Evolutionary conservation across 495 filamentous ascomycete genomes (phyloP).

Genomic region (Penicillium bialowiezense): DNA sequence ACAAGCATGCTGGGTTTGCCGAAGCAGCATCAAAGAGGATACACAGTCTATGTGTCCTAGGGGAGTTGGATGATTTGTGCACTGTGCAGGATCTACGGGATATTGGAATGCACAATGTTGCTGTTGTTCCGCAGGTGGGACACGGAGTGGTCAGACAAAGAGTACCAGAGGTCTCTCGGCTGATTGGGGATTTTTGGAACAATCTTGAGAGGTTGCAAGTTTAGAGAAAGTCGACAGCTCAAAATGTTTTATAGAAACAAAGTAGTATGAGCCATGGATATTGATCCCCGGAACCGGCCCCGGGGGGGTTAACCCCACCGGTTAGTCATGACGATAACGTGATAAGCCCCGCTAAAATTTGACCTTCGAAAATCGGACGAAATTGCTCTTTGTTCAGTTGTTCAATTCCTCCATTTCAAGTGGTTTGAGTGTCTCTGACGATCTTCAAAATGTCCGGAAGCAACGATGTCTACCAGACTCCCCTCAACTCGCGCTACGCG

Average conservation of each 20-base stretch:
- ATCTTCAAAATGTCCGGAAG: conserved; percentile 50
- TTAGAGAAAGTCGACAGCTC: no score
- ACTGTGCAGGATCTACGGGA: conserved; percentile 26
- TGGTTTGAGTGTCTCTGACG: conserved; percentile 7
- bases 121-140: conserved; percentile 32
- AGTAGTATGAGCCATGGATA: neutral
- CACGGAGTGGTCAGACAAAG: conserved; percentile 38
- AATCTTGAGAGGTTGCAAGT: neutral
- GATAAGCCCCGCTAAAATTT: conserved; percentile 40
- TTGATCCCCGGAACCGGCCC: neutral
- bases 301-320: neutral
- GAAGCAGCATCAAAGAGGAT: conserved; percentile 26
- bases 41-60: conserved; percentile 31
- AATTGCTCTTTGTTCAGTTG: conserved; percentile 22
- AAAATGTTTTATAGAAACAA: neutral
- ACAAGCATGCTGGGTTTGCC: conserved; percentile 35
- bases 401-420: conserved; percentile 20
- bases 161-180: conserved; percentile 28
- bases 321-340: conserved; percentile 32
- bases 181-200: conserved; percentile 35
- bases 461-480: conserved; percentile 70
- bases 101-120: conserved; percentile 36
- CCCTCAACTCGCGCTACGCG: conserved; percentile 70
- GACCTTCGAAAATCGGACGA: conserved; percentile 35
- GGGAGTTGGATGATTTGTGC: conserved; percentile 40